Conservation (phyloP, 1,139 yeast species). For the Yamadazyma sp. region DNA sequence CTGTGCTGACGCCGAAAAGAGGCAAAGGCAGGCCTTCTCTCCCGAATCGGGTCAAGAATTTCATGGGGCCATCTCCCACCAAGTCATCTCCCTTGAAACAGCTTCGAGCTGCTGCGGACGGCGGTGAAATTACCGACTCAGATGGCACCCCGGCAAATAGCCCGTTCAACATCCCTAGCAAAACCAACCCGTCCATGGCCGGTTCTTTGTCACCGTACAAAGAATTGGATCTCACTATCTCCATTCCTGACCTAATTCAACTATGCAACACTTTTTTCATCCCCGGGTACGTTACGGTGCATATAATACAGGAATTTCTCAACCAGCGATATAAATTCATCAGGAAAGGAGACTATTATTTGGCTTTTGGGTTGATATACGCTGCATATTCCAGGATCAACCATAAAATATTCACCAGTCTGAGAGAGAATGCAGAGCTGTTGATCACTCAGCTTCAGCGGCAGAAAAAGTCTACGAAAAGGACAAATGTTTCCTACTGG, state of each 20-base stretch:
- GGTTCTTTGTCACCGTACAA: background rate
- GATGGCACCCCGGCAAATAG: conserved; percentile 4
- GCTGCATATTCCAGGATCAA: conserved; percentile 59
- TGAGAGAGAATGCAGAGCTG: conserved; percentile 49
- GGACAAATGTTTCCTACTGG: conserved; percentile 51
- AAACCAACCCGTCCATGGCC: conserved; percentile 3
- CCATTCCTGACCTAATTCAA: conserved; percentile 53
- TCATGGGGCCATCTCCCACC: conserved; percentile 9
- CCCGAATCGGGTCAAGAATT: background rate
- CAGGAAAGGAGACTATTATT: conserved; percentile 62
- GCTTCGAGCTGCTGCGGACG: conserved; percentile 5
- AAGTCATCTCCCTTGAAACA: conserved; percentile 16
- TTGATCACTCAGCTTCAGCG: conserved; percentile 51
- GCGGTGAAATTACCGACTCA: background rate
- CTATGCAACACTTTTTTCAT: conserved; percentile 65
- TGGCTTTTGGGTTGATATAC: conserved; percentile 65
- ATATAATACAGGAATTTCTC: conserved; percentile 51
- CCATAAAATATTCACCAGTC: conserved; percentile 41
- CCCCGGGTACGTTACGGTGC: conserved; percentile 52
- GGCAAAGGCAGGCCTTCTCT: conserved; percentile 1
- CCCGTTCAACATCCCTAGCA: conserved; percentile 5
- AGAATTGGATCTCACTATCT: conserved; percentile 14
- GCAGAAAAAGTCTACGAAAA: conserved; percentile 54
- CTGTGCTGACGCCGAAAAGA: conserved; percentile 7
- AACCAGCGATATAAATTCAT: conserved; percentile 50